Evolutionary conservation across 768 basidiomycete genomes (phyloP).

Genomic region (Mycena indigotica): DNA sequence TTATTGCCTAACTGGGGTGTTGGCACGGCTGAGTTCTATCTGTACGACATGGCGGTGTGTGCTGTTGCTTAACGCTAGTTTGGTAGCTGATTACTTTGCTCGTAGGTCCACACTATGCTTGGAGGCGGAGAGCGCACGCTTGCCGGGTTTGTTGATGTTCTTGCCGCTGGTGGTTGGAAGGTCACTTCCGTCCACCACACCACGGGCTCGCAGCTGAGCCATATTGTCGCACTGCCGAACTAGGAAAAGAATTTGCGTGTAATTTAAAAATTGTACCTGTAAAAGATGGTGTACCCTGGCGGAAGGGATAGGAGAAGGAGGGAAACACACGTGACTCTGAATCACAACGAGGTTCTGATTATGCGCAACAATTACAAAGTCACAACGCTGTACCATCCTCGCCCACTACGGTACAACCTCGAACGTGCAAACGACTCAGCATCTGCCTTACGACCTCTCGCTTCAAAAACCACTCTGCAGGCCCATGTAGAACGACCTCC

Average conservation of each 20-base stretch:
- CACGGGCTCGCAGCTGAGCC: constrained; percentile 4
- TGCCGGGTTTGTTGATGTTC: not conserved
- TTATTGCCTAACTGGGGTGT: constrained; percentile 16
- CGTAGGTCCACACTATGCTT: constrained; percentile 12
- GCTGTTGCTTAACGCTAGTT: too few species aligned
- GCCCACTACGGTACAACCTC: constrained; percentile 1
- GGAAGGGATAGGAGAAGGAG: too few species aligned
- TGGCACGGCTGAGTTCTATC: constrained; percentile 8
- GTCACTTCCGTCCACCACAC: constrained; percentile 7
- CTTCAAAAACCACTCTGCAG: not conserved
- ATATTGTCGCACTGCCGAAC: constrained; percentile 5
- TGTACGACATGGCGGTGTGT: constrained; percentile 14
- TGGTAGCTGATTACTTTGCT: not conserved
- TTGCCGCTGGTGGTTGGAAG: constrained; percentile 13
- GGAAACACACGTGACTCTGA: too few species aligned
- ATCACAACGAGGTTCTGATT: too few species aligned
- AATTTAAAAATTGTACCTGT: too few species aligned
- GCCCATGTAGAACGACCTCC: constrained; percentile 9
- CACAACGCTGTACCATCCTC: too few species aligned
- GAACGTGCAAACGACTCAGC: not conserved
- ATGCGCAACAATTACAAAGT: too few species aligned
- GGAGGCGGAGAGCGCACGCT: constrained; percentile 19
- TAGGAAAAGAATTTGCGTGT: not conserved
- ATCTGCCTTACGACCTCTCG: not conserved
- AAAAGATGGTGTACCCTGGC: too few species aligned